phyloP scores from a whole-genome alignment of 2,329 filamentous ascomycete genomes.

The Colletotrichum sansevieriae region DNA sequence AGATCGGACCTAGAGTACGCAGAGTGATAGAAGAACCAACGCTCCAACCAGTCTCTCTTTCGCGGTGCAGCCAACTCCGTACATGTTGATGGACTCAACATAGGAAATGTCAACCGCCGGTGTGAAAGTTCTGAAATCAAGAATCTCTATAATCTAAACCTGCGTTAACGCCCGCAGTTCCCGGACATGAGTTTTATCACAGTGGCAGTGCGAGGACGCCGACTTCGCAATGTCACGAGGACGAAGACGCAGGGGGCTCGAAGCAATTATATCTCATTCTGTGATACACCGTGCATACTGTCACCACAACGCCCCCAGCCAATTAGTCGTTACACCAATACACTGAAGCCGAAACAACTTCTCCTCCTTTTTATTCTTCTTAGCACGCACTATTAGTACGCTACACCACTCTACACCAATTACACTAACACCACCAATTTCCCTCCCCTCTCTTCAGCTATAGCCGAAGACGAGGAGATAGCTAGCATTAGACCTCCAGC shows the following conservation, averaged over 20 bases:
- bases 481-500: no score
- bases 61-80: no score
- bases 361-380: no score
- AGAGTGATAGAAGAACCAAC: neutral
- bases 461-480: no score
- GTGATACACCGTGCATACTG: constrained; percentile 11
- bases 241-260: neutral
- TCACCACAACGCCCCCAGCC: neutral
- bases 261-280: constrained; percentile 15
- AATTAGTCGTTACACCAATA: neutral
- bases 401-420: no score
- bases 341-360: no score
- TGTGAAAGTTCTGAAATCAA: neutral
- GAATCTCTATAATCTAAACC: neutral
- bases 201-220: neutral
- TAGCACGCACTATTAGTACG: no score
- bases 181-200: neutral
- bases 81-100: no score
- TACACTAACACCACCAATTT: no score
- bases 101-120: neutral
- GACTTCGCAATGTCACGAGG: neutral
- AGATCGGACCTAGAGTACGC: neutral
- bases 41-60: neutral
- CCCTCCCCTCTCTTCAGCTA: no score
- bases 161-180: neutral